phyloP scores from a whole-genome alignment of 2,329 filamentous ascomycete genomes.

The Fusarium setosum region DNA sequence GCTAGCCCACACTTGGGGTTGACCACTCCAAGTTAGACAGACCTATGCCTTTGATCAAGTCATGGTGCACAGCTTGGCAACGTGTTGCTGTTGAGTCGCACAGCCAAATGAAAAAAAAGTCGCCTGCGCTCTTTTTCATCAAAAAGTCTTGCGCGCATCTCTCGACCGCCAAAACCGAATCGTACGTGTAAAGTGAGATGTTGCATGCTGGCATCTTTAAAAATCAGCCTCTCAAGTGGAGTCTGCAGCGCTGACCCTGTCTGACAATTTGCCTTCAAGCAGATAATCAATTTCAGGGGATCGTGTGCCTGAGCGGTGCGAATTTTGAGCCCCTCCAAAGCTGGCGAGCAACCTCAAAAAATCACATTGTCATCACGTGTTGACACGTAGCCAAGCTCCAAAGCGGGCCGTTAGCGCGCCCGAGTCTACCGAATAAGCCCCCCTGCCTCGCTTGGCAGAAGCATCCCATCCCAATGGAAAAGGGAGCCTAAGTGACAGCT shows the following conservation, averaged over 20 bases:
- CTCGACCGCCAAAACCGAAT: constrained; percentile 27
- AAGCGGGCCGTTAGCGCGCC: constrained; percentile 36
- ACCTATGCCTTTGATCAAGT: constrained; percentile 3
- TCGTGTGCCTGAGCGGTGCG: constrained; percentile 15
- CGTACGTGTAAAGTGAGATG: constrained; percentile 35
- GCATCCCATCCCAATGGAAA: constrained; percentile 27
- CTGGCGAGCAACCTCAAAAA: background rate
- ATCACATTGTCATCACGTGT: constrained; percentile 12
- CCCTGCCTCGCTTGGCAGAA: constrained; percentile 39
- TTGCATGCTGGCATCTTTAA: constrained; percentile 32
- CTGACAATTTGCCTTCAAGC: constrained; percentile 42
- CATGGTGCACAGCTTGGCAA: constrained; percentile 12
- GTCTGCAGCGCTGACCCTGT: constrained; percentile 23
- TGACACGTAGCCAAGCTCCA: constrained; percentile 25
- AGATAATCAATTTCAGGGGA: constrained; percentile 32
- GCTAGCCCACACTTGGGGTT: background rate
- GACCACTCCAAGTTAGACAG: background rate
- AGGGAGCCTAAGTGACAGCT: constrained; percentile 14
- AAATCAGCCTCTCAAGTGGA: constrained; percentile 39
- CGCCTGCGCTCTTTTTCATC: background rate
- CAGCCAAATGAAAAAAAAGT: background rate
- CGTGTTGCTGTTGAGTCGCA: background rate
- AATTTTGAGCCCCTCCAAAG: constrained; percentile 3
- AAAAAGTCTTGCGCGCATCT: background rate
- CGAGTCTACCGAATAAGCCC: constrained; percentile 39